phyloP scores from a whole-genome alignment of 2,329 filamentous ascomycete genomes.

The Decorospora gaudefroyi region DNA sequence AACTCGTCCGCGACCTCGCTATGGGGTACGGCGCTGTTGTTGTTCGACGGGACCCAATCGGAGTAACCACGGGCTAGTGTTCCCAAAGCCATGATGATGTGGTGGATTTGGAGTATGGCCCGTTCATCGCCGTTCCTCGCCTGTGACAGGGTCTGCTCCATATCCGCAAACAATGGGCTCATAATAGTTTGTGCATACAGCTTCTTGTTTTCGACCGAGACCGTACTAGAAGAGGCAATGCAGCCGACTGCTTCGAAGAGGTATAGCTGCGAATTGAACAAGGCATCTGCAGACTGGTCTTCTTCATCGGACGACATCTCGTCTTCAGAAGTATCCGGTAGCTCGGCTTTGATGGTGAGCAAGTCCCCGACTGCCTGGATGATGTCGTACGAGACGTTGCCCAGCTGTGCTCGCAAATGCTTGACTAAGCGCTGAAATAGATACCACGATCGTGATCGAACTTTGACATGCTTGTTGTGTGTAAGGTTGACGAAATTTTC shows the following conservation, averaged over 20 bases:
- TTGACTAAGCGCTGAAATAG: slow-evolving; percentile 92
- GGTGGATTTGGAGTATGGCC: slow-evolving; percentile 86
- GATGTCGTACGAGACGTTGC: slow-evolving; percentile 86
- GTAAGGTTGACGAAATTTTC: slow-evolving; percentile 90
- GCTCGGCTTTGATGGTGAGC: slow-evolving; percentile 85
- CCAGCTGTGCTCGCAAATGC: slow-evolving; percentile 80
- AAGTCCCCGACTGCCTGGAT: slow-evolving; percentile 89
- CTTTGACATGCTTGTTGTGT: slow-evolving; percentile 83
- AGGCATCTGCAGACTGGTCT: slow-evolving; percentile 83
- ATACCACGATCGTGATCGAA: slow-evolving; percentile 94
- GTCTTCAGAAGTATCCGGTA: slow-evolving; percentile 75
- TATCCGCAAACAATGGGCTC: slow-evolving; percentile 85
- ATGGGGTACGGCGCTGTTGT: slow-evolving; percentile 56
- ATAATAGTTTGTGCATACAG: slow-evolving; percentile 86
- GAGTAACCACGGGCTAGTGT: slow-evolving; percentile 91
- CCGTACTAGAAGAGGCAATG: slow-evolving; percentile 79
- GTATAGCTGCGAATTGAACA: slow-evolving; percentile 89
- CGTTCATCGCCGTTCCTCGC: slow-evolving; percentile 82
- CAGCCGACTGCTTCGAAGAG: slow-evolving; percentile 94
- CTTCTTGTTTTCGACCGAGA: slow-evolving; percentile 82
- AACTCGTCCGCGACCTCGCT: slow-evolving; percentile 83
- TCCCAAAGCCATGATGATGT: slow-evolving; percentile 93
- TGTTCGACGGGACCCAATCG: slow-evolving; percentile 72
- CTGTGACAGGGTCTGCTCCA: slow-evolving; percentile 75
- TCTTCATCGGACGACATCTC: slow-evolving; percentile 96